Evolutionary conservation across 345 rosid species (phyloP).

Genomic region (Eucalyptus dawsonii): DNA sequence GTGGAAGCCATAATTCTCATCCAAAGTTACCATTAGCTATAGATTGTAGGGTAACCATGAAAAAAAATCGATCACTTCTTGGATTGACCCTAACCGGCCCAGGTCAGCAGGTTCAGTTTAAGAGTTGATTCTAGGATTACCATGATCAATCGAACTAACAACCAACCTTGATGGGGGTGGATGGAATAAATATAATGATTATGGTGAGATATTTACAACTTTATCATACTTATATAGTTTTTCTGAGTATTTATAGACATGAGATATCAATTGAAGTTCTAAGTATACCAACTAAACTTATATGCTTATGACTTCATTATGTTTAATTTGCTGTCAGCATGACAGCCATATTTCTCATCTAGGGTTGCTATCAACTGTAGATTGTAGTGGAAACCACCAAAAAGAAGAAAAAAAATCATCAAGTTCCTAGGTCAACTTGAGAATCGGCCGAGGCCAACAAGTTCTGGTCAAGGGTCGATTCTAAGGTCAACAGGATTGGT

Average conservation of each 20-base stretch:
- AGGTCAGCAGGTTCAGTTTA: accelerated
- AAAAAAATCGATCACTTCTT: background rate
- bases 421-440: accelerated
- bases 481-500: accelerated
- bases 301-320: background rate
- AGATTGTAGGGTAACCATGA: background rate
- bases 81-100: background rate
- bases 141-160: accelerated
- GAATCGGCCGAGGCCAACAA: accelerated
- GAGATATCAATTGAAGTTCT: background rate
- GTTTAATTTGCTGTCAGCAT: accelerated
- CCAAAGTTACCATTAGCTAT: background rate
- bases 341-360: accelerated
- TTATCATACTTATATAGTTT: accelerated
- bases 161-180: background rate
- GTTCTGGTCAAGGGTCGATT: accelerated
- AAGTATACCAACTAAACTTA: background rate
- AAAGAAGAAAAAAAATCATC: background rate
- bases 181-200: background rate
- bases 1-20: background rate
- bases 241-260: background rate
- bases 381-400: background rate
- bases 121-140: background rate
- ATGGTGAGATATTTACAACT: background rate
- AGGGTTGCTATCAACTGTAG: background rate